Evolutionary conservation across 805 yeast genomes (phyloP).

Genomic region (Naumovozyma castellii): DNA sequence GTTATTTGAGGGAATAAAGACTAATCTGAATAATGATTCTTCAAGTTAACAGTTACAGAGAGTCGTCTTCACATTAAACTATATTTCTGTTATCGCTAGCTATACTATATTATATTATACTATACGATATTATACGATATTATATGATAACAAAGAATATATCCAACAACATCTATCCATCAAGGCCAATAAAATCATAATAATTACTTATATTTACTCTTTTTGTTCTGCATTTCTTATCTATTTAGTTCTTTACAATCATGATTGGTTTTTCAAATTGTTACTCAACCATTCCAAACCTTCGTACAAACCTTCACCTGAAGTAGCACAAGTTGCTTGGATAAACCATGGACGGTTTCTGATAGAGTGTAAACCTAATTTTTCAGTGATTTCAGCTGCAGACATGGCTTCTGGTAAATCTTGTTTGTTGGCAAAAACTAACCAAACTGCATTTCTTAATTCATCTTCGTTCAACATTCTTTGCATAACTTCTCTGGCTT

Average conservation of each 20-base stretch:
- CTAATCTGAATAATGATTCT: too few relatives aligned
- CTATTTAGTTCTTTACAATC: too few relatives aligned
- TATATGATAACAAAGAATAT: too few relatives aligned
- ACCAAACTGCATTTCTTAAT: conserved; percentile 88
- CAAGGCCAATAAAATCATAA: background rate
- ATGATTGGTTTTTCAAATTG: conserved; percentile 67
- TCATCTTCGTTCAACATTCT: conserved; percentile 98
- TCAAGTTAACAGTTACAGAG: too few relatives aligned
- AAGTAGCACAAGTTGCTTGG: conserved; percentile 97
- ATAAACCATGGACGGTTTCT: conserved; percentile 99
- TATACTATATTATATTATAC: background rate
- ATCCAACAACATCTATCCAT: background rate
- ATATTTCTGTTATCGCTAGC: background rate
- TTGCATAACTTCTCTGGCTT: conserved; percentile 96
- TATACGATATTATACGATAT: too few relatives aligned
- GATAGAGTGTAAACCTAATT: conserved; percentile 90
- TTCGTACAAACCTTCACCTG: conserved; percentile 97
- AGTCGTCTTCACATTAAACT: too few relatives aligned
- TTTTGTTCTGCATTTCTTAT: too few relatives aligned
- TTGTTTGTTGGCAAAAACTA: conserved; percentile 96
- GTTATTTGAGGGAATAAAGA: background rate
- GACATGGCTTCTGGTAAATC: conserved; percentile 98
- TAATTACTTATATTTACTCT: too few relatives aligned
- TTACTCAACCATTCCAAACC: conserved; percentile 96
- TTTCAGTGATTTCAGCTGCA: conserved; percentile 96